A percentile compares a stretch with the other conserved stretches of the same genome.
Evolutionary conservation across 768 basidiomycete genomes (phyloP).

Genomic region (Lactarius trivialis): DNA sequence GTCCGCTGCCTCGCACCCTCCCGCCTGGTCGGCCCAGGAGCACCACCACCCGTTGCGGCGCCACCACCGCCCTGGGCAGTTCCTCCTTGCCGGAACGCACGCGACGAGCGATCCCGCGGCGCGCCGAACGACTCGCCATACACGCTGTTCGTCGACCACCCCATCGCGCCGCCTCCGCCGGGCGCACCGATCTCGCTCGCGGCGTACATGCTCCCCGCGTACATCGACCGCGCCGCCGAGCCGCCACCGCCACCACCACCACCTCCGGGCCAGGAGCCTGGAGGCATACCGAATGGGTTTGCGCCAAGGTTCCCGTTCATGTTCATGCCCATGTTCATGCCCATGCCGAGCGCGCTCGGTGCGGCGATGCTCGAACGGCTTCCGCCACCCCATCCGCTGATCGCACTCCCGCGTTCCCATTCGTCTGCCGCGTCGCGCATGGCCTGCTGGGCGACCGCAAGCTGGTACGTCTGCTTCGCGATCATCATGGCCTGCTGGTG

Average conservation of each 20-base stretch:
- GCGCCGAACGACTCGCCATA: slow-evolving; percentile 49
- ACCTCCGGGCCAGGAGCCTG: slow-evolving; percentile 34
- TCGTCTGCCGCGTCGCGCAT: slow-evolving; percentile 85
- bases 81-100: slow-evolving; percentile 16
- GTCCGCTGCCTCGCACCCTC: slow-evolving; percentile 27
- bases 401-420: slow-evolving; percentile 75
- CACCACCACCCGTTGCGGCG: background rate
- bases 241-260: slow-evolving; percentile 33
- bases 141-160: slow-evolving; percentile 50
- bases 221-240: slow-evolving; percentile 43
- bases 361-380: slow-evolving; percentile 27
- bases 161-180: slow-evolving; percentile 20
- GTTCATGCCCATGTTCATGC: slow-evolving; percentile 26
- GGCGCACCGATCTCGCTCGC: slow-evolving; percentile 35
- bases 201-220: slow-evolving; percentile 62
- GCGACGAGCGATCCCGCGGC: slow-evolving; percentile 27
- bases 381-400: slow-evolving; percentile 27
- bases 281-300: slow-evolving; percentile 24
- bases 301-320: slow-evolving; percentile 23
- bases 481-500: slow-evolving; percentile 85
- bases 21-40: slow-evolving; percentile 18
- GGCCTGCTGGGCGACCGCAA: slow-evolving; percentile 86
- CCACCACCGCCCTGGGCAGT: slow-evolving; percentile 5
- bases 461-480: slow-evolving; percentile 86
- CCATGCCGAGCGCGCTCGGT: slow-evolving; percentile 33